Evolutionary conservation across 108 stramenopile species (phyloP), one percentile per base, ranked within the genome.

Genomic region (Cyclotella baltica): DNA sequence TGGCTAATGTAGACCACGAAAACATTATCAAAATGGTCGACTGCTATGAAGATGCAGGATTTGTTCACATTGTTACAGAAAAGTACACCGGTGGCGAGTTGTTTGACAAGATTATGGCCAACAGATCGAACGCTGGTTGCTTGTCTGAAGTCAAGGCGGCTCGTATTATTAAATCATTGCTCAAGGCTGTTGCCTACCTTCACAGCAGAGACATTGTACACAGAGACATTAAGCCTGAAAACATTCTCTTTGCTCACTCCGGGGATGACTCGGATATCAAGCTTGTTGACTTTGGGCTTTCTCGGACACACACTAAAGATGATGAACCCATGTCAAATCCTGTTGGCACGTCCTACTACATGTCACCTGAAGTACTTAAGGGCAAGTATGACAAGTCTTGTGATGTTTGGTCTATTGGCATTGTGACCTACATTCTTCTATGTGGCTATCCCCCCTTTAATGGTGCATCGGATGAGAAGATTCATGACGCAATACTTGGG

Each of bases 81-180:
- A 76, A 83, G 28, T 85, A 88, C 76, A 67, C 66, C 0, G 96
- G 96, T 38, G 96, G 96, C 13, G 95, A 98, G 73, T 76, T 98
- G 20, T 90, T 98, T 67, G 92, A 96, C 43, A 89, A 93, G 8
- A 97, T 99, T 73, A 93, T 94, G 29, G 80, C 92, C 43, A 97
- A 98, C n/a, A 55, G 57, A 47, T 29, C 57, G 0, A 51, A 16
- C 19, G 56, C 20, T 27, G 76, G 59, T 15, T 79, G 78, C 55
- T 79, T 71, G 3, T 50, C 46, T 34, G 78, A 72, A 34, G 33
- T 19, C 0, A 52, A 59, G 40, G 70, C 70, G 8, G 70, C 64
- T 31, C 52, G 70, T 15, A 72, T 79, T 47, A 67, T 72, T 63
- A 71, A 53, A 20, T 57, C 62, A 0, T 51, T 90, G 13, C 75